Percentiles rank a stretch among this genome's conserved stretches.
These are phyloP conservation scores for Hymenotorrendiella dingleyae DNA, from an alignment of 2,329 filamentous ascomycete species.

Conservation along the genomic window DNA sequence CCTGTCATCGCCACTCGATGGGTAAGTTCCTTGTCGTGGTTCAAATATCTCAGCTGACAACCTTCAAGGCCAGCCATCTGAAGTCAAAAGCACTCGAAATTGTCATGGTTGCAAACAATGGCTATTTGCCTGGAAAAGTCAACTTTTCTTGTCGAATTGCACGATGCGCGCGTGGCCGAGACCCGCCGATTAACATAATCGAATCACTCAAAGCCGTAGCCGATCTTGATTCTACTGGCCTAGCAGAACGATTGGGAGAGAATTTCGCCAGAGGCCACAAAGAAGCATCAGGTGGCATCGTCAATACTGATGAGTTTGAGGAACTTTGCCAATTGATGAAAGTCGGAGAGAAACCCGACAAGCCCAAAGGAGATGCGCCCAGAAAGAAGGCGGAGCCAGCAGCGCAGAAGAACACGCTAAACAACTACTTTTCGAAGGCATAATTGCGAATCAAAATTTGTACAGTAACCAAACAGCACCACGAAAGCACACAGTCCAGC, in stretches of 20 bases:
- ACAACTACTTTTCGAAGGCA: constrained; percentile 47
- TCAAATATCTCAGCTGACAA: neutral
- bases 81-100: constrained; percentile 54
- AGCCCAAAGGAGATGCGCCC: constrained; percentile 30
- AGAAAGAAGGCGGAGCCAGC: constrained; percentile 34
- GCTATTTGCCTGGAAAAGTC: constrained; percentile 56
- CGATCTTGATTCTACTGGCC: constrained; percentile 33
- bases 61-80: constrained; percentile 44
- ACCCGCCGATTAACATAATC: constrained; percentile 58
- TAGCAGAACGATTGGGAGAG: constrained; percentile 48
- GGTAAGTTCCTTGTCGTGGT: constrained; percentile 26
- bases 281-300: constrained; percentile 61
- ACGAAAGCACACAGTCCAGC: too few relatives aligned
- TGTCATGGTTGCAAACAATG: constrained; percentile 61
- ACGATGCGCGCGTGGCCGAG: constrained; percentile 44
- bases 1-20: constrained; percentile 62
- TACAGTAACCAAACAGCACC: too few relatives aligned
- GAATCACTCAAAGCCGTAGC: constrained; percentile 49
- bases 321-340: constrained; percentile 55
- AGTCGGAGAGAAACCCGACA: constrained; percentile 46
- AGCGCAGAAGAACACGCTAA: constrained; percentile 47
- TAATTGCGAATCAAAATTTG: too few relatives aligned
- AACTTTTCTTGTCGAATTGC: constrained; percentile 63
- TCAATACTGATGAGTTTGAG: constrained; percentile 55
- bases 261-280: constrained; percentile 63